These are phyloP conservation scores for Monosporascus sp. DNA, from an alignment of 2,329 filamentous ascomycete species.

Conservation along the genomic window DNA sequence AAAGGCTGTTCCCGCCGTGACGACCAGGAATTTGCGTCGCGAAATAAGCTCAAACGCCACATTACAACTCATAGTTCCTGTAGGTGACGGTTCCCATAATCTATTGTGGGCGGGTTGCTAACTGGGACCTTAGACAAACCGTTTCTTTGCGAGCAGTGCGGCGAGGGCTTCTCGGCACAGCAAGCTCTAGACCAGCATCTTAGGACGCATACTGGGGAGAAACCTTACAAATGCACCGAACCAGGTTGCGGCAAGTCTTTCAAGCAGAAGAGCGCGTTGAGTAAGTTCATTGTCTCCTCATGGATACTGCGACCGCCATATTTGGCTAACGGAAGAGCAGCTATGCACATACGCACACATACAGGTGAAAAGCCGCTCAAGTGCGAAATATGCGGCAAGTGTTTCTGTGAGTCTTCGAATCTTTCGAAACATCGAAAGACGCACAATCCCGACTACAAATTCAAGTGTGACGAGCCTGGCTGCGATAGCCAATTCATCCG, in stretches of 20 bases:
- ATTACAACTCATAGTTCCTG: constrained; percentile 28
- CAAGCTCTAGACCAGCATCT: constrained; percentile 64
- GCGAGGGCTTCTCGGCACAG: constrained; percentile 56
- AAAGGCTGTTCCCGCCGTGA: constrained; percentile 21
- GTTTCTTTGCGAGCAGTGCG: constrained; percentile 51
- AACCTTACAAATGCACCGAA: constrained; percentile 53
- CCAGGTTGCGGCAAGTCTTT: constrained; percentile 52
- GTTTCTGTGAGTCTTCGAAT: constrained; percentile 62
- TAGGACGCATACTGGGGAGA: constrained; percentile 61
- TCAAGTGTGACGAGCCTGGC: constrained; percentile 40
- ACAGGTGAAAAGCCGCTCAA: constrained; percentile 59
- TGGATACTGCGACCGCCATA: background rate
- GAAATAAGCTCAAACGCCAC: constrained; percentile 28
- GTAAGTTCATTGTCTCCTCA: constrained; percentile 35
- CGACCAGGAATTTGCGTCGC: constrained; percentile 23
- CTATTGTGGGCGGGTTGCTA: constrained; percentile 9
- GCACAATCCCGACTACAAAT: constrained; percentile 48
- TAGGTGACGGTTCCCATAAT: constrained; percentile 7
- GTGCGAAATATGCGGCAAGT: constrained; percentile 54
- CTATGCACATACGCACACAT: constrained; percentile 64
- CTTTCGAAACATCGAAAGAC: constrained; percentile 61
- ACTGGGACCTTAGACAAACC: constrained; percentile 48
- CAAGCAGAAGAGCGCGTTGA: constrained; percentile 62
- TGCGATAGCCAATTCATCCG: constrained; percentile 56
- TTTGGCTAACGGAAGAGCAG: constrained; percentile 29